Conservation (phyloP, 305 asterid genomes). For the Solanum chacoense region DNA sequence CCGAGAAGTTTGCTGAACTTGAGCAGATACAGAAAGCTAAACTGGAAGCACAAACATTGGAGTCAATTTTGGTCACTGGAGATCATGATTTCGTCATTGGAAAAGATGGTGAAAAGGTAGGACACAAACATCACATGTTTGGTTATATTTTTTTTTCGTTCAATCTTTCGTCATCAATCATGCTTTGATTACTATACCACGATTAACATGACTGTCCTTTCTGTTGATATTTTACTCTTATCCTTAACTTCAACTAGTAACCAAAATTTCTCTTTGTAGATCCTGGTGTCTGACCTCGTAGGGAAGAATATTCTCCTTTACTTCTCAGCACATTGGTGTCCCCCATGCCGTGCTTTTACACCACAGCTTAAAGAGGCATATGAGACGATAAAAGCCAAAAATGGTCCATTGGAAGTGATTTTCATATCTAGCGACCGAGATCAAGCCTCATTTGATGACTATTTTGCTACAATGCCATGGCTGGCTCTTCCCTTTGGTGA, state of each 20-base stretch:
- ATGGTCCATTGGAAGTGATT: constrained; percentile 42
- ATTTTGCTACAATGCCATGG: constrained; percentile 85
- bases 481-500: constrained; percentile 81
- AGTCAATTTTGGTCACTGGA: constrained; percentile 55
- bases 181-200: not conserved
- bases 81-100: constrained; percentile 59
- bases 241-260: not conserved
- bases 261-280: constrained; percentile 20
- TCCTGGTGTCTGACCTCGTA: constrained; percentile 61
- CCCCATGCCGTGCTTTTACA: constrained; percentile 86
- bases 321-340: constrained; percentile 96
- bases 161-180: not conserved
- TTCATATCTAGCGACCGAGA: constrained; percentile 87
- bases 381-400: constrained; percentile 40
- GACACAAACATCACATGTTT: not conserved
- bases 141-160: not conserved
- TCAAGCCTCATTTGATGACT: constrained; percentile 59
- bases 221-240: not conserved
- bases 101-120: constrained; percentile 61
- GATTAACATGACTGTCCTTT: not conserved
- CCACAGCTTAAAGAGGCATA: constrained; percentile 59
- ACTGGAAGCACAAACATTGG: constrained; percentile 72
- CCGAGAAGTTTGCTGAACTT: constrained; percentile 60
- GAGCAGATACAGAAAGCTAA: constrained; percentile 63
- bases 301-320: constrained; percentile 75